Evolutionary conservation across 768 basidiomycete species (phyloP).

Genomic region (Arthromyces matolae): DNA sequence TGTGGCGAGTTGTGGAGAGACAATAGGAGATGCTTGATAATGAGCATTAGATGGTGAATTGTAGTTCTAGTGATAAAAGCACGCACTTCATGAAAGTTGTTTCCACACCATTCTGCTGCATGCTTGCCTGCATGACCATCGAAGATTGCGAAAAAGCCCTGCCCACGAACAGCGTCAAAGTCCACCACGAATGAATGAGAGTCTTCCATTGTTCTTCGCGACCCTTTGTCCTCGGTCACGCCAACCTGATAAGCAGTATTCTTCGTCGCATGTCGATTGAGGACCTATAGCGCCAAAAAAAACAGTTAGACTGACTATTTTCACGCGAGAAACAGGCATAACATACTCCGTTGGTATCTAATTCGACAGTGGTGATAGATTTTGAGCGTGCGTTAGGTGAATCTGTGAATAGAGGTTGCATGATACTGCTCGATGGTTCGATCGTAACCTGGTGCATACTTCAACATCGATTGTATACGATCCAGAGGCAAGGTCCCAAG

Average conservation of each 20-base stretch:
- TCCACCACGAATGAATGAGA: conserved; percentile 95
- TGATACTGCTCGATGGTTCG: conserved; percentile 64
- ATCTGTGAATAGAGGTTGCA: conserved; percentile 45
- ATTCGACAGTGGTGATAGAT: conserved; percentile 73
- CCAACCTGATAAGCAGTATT: conserved; percentile 69
- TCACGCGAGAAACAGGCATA: neutral
- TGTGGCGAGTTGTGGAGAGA: conserved; percentile 59
- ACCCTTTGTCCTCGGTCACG: conserved; percentile 81
- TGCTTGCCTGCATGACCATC: conserved; percentile 99
- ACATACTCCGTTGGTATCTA: conserved; percentile 76
- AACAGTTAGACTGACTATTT: neutral
- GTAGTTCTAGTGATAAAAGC: conserved; percentile 1
- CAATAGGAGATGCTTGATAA: conserved; percentile 50
- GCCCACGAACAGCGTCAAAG: conserved; percentile 85
- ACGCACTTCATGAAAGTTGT: conserved; percentile 87
- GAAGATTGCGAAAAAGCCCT: conserved; percentile 98
- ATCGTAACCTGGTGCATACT: conserved; percentile 80
- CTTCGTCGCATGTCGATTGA: conserved; percentile 72
- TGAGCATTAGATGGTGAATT: conserved; percentile 2
- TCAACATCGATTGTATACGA: conserved; percentile 87
- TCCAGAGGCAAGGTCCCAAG: conserved; percentile 71
- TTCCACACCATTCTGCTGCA: conserved; percentile 98
- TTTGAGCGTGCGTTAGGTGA: conserved; percentile 79
- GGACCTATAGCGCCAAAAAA: conserved; percentile 38
- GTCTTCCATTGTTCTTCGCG: conserved; percentile 95